Evolutionary conservation across 1,284 basidiomycete genomes (phyloP).

Genomic region (Melanopsichium pennsylvanicum): DNA sequence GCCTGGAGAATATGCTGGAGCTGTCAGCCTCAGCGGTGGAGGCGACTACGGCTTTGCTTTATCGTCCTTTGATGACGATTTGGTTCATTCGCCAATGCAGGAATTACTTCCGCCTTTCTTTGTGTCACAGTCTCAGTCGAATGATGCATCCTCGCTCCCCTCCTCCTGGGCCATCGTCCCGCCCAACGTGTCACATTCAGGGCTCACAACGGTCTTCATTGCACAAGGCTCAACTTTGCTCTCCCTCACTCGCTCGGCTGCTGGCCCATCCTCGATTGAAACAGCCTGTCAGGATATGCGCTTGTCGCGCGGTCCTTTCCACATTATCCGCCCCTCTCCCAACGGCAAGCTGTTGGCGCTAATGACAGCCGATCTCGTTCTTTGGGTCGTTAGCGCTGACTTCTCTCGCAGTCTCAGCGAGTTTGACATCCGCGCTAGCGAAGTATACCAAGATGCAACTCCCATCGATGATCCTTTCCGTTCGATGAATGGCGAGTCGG

Average conservation of each 20-base stretch:
- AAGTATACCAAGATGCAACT: conserved; percentile 41
- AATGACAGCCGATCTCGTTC: conserved; percentile 75
- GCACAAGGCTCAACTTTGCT: conserved; percentile 34
- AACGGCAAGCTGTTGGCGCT: conserved; percentile 92
- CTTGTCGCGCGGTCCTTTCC: conserved; percentile 87
- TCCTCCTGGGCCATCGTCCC: conserved; percentile 46
- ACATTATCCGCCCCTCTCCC: conserved; percentile 83
- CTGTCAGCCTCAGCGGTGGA: conserved; percentile 23
- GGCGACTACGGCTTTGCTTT: conserved; percentile 36
- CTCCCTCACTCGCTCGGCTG: conserved; percentile 38
- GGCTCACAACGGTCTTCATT: conserved; percentile 39
- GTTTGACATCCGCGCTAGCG: conserved; percentile 69
- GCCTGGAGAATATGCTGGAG: conserved; percentile 24
- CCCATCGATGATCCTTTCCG: conserved; percentile 29
- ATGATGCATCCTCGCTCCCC: conserved; percentile 3
- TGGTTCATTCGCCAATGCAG: conserved; percentile 5
- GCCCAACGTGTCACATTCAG: conserved; percentile 28
- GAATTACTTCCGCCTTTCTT: conserved; percentile 30
- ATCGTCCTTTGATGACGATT: conserved; percentile 31
- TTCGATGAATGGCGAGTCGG: conserved; percentile 1
- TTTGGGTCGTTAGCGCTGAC: conserved; percentile 93
- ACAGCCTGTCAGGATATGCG: conserved; percentile 67
- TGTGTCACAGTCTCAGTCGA: conserved; percentile 2
- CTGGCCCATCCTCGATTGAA: conserved; percentile 38
- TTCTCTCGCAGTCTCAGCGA: conserved; percentile 88